These are phyloP conservation scores for Arthroderma sp. DNA, from an alignment of 2,329 filamentous ascomycete species.

Conservation along the genomic window DNA sequence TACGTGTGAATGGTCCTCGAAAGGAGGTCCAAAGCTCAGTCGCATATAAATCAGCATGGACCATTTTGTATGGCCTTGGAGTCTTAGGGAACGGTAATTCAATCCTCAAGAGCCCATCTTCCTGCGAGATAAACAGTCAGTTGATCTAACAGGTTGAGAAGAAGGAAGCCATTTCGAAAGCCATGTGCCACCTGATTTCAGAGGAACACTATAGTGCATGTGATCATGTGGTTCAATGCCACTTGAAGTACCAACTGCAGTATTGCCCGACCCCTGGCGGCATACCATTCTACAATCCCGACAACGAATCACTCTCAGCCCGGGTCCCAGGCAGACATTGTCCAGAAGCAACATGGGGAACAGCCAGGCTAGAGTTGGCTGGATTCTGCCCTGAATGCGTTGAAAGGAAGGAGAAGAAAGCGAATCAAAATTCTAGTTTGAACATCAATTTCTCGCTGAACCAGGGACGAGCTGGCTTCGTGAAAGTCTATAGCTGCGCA, in stretches of 20 bases:
- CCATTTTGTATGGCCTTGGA: too few relatives aligned
- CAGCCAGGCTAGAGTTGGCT: background rate
- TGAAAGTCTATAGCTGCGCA: conserved; percentile 1
- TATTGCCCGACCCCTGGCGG: conserved; percentile 11
- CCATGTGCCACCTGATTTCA: conserved; percentile 9
- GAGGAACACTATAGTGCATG: conserved; percentile 7
- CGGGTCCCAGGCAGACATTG: conserved; percentile 6
- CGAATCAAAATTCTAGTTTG: background rate
- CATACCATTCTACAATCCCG: conserved; percentile 5
- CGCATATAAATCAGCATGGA: too few relatives aligned
- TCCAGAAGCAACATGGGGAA: conserved; percentile 8
- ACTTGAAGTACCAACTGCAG: conserved; percentile 8
- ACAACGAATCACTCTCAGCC: background rate
- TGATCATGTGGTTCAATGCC: conserved; percentile 6
- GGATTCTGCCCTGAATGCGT: conserved; percentile 5
- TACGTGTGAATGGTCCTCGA: too few relatives aligned
- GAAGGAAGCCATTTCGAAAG: too few relatives aligned
- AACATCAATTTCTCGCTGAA: too few relatives aligned
- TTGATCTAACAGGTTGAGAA: too few relatives aligned
- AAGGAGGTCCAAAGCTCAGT: too few relatives aligned
- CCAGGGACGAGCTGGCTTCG: background rate
- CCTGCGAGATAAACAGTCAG: too few relatives aligned
- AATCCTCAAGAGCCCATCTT: too few relatives aligned
- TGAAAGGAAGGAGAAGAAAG: conserved; percentile 1
- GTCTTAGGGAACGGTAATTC: too few relatives aligned